phyloP scores from a whole-genome alignment of 495 filamentous ascomycete species.

The Trichoderma gamsii region DNA sequence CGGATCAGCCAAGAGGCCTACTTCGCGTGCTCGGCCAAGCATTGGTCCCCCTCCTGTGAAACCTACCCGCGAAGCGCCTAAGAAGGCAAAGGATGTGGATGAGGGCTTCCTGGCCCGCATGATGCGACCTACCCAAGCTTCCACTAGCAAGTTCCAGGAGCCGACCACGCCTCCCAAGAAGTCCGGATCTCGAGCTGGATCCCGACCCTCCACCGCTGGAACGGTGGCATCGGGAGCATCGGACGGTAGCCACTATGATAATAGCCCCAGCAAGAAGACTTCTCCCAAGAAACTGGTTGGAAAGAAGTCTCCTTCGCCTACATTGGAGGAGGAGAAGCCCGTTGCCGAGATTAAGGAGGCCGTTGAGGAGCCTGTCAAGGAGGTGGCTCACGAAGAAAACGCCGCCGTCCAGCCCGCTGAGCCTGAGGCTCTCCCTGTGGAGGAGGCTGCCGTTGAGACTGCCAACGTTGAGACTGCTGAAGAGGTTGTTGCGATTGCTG shows the following conservation, averaged over 20 bases:
- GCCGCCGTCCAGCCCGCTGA: conserved; percentile 15
- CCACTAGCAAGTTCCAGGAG: conserved; percentile 69
- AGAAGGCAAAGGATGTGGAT: conserved; percentile 48
- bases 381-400: conserved; percentile 14
- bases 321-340: conserved; percentile 22
- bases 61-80: conserved; percentile 31
- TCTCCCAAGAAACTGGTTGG: not conserved
- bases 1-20: conserved; percentile 33
- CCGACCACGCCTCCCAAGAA: conserved; percentile 38
- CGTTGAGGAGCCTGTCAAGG: conserved; percentile 17
- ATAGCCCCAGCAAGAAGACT: conserved; percentile 20
- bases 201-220: conserved; percentile 18
- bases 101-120: conserved; percentile 82
- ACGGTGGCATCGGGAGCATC: conserved; percentile 16
- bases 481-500: conserved; percentile 23
- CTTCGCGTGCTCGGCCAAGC: conserved; percentile 42
- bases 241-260: conserved; percentile 20
- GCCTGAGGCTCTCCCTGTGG: conserved; percentile 20
- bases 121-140: conserved; percentile 84
- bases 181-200: conserved; percentile 19
- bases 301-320: conserved; percentile 20
- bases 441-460: conserved; percentile 26
- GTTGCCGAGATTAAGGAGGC: conserved; percentile 16
- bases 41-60: conserved; percentile 45
- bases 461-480: conserved; percentile 31